A percentile compares a stretch with the other conserved stretches of the same genome.
phyloP scores from a whole-genome alignment of 1,284 basidiomycete genomes.

The Irpex sp. region DNA sequence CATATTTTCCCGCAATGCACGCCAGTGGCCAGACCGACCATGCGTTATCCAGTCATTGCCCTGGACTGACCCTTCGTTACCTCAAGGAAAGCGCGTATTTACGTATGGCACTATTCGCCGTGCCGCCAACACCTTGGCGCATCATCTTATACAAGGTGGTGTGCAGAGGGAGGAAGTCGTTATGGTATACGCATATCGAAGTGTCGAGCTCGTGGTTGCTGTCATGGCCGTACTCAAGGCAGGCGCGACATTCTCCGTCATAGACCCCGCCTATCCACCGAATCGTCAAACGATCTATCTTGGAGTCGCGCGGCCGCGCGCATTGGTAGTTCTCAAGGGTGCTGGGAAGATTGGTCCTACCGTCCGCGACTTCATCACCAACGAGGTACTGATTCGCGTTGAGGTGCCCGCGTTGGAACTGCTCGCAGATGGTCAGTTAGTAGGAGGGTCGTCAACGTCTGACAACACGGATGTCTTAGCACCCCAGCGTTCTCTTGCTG shows the following conservation, averaged over 20 bases:
- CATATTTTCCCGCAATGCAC: constrained; percentile 84
- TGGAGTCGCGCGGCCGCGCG: constrained; percentile 91
- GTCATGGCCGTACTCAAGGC: constrained; percentile 97
- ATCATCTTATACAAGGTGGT: constrained; percentile 83
- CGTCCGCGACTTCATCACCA: constrained; percentile 82
- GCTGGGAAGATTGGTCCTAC: constrained; percentile 80
- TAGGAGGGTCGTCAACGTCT: constrained; percentile 49
- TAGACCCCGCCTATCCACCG: constrained; percentile 98
- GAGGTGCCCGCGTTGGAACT: constrained; percentile 91
- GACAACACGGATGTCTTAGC: constrained; percentile 48
- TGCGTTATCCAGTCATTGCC: constrained; percentile 81
- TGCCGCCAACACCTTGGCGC: constrained; percentile 88
- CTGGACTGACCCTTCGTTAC: constrained; percentile 32
- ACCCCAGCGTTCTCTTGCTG: constrained; percentile 47
- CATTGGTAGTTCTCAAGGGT: constrained; percentile 86
- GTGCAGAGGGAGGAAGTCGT: constrained; percentile 94
- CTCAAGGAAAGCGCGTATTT: constrained; percentile 58
- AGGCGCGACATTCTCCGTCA: constrained; percentile 96
- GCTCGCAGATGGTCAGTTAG: constrained; percentile 53
- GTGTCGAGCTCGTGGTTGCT: constrained; percentile 94
- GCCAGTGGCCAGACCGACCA: constrained; percentile 66
- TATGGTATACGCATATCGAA: constrained; percentile 97
- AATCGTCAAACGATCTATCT: constrained; percentile 95
- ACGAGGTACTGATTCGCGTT: constrained; percentile 83
- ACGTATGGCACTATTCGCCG: constrained; percentile 81